Conservation (phyloP, 2,329 filamentous ascomycete genomes). For the Botrytis pseudocinerea region DNA sequence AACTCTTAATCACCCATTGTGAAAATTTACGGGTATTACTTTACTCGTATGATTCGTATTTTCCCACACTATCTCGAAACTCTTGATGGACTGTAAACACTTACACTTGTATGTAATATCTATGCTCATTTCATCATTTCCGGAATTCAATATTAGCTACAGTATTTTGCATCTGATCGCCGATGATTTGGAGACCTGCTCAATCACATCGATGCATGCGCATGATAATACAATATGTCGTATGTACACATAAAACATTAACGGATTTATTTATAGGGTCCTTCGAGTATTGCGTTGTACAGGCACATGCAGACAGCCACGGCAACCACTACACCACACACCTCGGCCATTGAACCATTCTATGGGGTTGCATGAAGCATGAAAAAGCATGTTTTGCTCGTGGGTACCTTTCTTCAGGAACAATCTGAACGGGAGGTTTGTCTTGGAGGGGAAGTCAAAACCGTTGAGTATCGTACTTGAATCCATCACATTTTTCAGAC, state of each 20-base stretch:
- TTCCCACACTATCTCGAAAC: not conserved
- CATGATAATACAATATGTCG: slow-evolving; percentile 19
- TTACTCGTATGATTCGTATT: slow-evolving; percentile 16
- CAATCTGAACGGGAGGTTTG: slow-evolving; percentile 16
- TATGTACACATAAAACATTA: slow-evolving; percentile 11
- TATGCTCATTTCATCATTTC: not conserved
- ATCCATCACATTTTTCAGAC: slow-evolving; percentile 11
- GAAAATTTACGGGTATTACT: slow-evolving; percentile 1
- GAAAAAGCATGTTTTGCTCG: slow-evolving; percentile 24
- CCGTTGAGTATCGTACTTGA: slow-evolving; percentile 21
- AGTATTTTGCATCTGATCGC: slow-evolving; percentile 21
- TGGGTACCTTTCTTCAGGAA: slow-evolving; percentile 19
- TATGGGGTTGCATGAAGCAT: slow-evolving; percentile 23
- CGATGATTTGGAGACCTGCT: slow-evolving; percentile 19
- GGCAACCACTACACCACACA: slow-evolving; percentile 7
- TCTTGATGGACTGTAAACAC: not conserved
- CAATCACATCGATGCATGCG: slow-evolving; percentile 17
- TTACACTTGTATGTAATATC: not conserved
- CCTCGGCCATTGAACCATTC: slow-evolving; percentile 19
- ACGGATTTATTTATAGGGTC: slow-evolving; percentile 14
- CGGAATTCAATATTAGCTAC: slow-evolving; percentile 4
- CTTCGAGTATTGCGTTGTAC: slow-evolving; percentile 2
- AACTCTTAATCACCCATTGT: not conserved
- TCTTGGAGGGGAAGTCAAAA: slow-evolving; percentile 21
- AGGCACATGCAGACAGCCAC: slow-evolving; percentile 19